Evolutionary conservation across 163 green algal species (phyloP).

Genomic region (Chlorella variabilis): DNA sequence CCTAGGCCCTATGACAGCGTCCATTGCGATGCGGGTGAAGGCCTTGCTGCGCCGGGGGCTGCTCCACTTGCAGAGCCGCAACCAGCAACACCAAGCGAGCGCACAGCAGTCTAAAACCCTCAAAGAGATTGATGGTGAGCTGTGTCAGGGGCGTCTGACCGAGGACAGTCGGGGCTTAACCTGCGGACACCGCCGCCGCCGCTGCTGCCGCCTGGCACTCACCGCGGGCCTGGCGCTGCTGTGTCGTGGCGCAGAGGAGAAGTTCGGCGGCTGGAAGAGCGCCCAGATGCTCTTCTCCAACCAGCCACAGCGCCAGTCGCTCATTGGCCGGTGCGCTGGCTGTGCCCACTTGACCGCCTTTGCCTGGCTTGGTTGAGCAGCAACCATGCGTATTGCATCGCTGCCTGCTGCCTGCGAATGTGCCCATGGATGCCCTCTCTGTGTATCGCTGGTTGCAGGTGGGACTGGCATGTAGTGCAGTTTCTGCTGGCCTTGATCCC

Average conservation of each 20-base stretch:
- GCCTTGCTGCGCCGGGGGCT: neutral
- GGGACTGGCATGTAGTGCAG: conserved; percentile 59
- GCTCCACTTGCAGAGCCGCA: neutral
- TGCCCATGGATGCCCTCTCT: no score
- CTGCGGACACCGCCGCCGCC: neutral
- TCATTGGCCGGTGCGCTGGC: conserved; percentile 31
- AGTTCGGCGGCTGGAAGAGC: conserved; percentile 50
- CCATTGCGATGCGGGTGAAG: neutral
- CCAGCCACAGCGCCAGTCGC: neutral
- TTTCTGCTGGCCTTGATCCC: conserved; percentile 48
- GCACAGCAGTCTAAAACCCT: neutral
- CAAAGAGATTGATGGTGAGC: conserved; percentile 11
- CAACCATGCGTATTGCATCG: neutral
- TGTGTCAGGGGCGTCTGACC: no score
- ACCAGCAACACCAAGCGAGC: neutral
- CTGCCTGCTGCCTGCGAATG: neutral
- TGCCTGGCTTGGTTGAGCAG: no score
- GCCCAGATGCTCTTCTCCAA: conserved; percentile 41
- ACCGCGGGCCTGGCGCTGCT: neutral
- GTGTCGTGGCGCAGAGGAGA: conserved; percentile 38
- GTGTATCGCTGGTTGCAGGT: conserved; percentile 37
- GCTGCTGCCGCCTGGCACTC: neutral
- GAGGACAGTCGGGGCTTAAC: no score
- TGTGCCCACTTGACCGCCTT: neutral
- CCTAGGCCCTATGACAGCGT: no score